Conservation (phyloP, 306 rosid genomes). For the Prunus mume region DNA sequence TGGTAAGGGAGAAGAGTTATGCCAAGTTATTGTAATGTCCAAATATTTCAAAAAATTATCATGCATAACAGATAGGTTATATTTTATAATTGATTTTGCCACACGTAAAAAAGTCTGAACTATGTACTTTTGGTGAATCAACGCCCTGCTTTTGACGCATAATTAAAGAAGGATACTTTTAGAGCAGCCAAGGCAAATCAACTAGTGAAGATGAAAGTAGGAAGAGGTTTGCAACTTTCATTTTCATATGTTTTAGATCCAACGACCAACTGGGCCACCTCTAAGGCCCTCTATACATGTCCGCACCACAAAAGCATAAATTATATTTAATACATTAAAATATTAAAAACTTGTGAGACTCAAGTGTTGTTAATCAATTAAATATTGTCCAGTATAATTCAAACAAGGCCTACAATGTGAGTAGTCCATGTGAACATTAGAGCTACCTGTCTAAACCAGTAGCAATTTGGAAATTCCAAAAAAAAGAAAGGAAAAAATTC, state of each 20-base stretch:
- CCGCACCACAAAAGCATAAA: neutral
- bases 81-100: neutral
- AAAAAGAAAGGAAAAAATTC: slow-evolving; percentile 17
- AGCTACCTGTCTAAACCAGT: neutral
- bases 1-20: neutral
- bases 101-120: neutral
- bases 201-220: neutral
- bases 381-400: neutral
- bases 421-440: neutral
- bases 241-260: neutral
- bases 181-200: neutral
- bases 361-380: neutral
- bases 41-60: neutral
- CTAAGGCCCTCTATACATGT: neutral
- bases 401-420: slow-evolving; percentile 3
- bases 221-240: neutral
- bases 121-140: neutral
- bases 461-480: neutral
- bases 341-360: neutral
- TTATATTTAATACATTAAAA: too few species aligned
- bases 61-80: neutral
- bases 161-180: neutral
- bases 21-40: neutral
- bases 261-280: neutral
- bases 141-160: neutral